Evolutionary conservation across 768 basidiomycete species (phyloP), one percentile per base, ranked within the genome.

Genomic region (Calocera cornea): DNA sequence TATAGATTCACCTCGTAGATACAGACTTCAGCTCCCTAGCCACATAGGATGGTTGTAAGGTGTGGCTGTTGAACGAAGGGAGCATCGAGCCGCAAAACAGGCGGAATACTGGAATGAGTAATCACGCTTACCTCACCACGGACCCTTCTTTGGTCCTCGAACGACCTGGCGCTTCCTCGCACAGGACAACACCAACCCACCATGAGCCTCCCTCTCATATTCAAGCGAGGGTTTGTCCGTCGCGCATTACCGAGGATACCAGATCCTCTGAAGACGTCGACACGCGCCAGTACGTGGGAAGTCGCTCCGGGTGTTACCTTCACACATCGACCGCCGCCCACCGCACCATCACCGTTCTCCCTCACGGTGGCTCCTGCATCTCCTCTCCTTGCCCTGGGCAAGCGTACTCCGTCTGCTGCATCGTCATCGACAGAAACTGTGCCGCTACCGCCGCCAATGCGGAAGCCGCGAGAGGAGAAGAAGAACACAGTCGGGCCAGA

Each of bases 271-370:
- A 47, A 66, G 8, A 72, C 64, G 31, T 66, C 70, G 71, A 36
- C 68, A 66, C 65, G 72, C 67, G 50, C 72, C 64, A 70, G 7
- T 66, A 69, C 47, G 38, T 65, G 69, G 33, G 82, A 83, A 27
- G 34, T 70, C 67, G 79, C 82, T 68, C 76, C 69, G 27, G 69
- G 70, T 24, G 67, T 91, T 66, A 89, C 89, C 0, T 92, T 92
- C 75, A 86, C 92, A 68, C 89, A 90, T 74, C 86, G 91, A 47
- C 88, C 88, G n/a, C 91, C 90, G 0, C 88, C 90, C 0, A 84
- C 87, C 11, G 83, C 86, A 11, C 87, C 88, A 10, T 81, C 89
- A 19, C 89, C 90, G 1, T 79, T 80, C 68, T 93, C 90, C 22
- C 83, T 86, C 67, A 86, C 84, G 3, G 84, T 84, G 3, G 79